These are phyloP conservation scores for Colletotrichum melonis DNA, from an alignment of 2,329 filamentous ascomycete species.

Conservation along the genomic window DNA sequence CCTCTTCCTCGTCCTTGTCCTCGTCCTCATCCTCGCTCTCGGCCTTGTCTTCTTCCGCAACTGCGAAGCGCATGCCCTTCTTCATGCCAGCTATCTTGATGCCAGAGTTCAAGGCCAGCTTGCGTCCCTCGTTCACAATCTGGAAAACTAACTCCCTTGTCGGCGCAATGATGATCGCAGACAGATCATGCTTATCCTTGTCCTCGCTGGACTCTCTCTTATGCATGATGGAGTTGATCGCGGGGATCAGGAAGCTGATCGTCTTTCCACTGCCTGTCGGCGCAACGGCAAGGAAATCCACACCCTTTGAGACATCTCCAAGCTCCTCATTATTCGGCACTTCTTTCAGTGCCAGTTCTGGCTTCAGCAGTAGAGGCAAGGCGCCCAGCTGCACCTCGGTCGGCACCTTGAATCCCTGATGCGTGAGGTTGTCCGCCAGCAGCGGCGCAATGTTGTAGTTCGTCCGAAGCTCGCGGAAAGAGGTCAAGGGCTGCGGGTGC, in stretches of 20 bases:
- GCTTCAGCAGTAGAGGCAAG: conserved; percentile 79
- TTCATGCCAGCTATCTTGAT: conserved; percentile 85
- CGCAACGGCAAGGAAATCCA: conserved; percentile 89
- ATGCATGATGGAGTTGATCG: conserved; percentile 80
- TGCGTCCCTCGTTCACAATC: conserved; percentile 87
- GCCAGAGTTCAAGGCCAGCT: conserved; percentile 80
- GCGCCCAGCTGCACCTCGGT: conserved; percentile 94
- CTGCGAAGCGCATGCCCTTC: conserved; percentile 76
- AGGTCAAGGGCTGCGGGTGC: conserved; percentile 82
- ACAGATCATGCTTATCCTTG: conserved; percentile 60
- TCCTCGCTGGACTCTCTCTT: conserved; percentile 58
- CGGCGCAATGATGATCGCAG: conserved; percentile 79
- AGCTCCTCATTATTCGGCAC: conserved; percentile 49
- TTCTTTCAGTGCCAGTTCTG: conserved; percentile 60
- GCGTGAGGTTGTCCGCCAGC: conserved; percentile 80
- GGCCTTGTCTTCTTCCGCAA: conserved; percentile 45
- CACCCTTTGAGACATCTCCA: conserved; percentile 44
- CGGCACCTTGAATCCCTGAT: conserved; percentile 87
- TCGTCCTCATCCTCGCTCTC: conserved; percentile 42
- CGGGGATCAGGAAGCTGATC: conserved; percentile 88
- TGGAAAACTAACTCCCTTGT: conserved; percentile 84
- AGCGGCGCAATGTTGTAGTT: conserved; percentile 79
- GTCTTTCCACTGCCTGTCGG: conserved; percentile 98
- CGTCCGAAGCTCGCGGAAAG: conserved; percentile 78
- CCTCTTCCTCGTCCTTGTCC: conserved; percentile 49